phyloP scores from a whole-genome alignment of 495 filamentous ascomycete species.

The Jackrogersella multiformis region DNA sequence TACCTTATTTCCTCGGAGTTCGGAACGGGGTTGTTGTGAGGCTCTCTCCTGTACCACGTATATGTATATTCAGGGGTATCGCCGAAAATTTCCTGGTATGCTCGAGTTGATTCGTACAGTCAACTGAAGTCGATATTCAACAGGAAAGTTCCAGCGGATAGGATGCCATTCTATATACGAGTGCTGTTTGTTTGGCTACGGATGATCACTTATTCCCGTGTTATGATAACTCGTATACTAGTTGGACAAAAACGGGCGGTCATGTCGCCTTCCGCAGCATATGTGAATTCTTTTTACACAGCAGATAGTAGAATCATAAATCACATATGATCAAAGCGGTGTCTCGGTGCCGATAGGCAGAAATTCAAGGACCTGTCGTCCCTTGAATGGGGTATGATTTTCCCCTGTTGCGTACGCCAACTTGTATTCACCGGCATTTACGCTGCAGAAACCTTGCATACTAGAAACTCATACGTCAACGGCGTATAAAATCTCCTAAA shows the following conservation, averaged over 20 bases:
- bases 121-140: neutral
- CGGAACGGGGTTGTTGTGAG: constrained; percentile 17
- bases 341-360: constrained; percentile 34
- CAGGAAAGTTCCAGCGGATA: neutral
- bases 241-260: constrained; percentile 25
- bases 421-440: constrained; percentile 20
- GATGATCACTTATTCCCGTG: neutral
- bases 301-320: constrained; percentile 27
- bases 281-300: constrained; percentile 22
- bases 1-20: neutral
- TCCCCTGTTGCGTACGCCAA: constrained; percentile 25
- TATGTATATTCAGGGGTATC: constrained; percentile 1
- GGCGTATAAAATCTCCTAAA: constrained; percentile 10
- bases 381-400: constrained; percentile 34
- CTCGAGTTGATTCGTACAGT: neutral
- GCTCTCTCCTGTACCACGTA: constrained; percentile 9
- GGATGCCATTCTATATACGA: constrained; percentile 22
- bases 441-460: constrained; percentile 30
- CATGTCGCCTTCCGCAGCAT: constrained; percentile 34
- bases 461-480: constrained; percentile 25
- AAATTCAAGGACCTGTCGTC: constrained; percentile 9
- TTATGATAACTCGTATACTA: constrained; percentile 25
- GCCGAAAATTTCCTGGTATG: neutral
- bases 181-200: neutral
- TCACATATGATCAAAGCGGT: constrained; percentile 25